These are phyloP conservation scores for Infundibulicybe gibba DNA, from an alignment of 768 basidiomycete species.

Conservation along the genomic window DNA sequence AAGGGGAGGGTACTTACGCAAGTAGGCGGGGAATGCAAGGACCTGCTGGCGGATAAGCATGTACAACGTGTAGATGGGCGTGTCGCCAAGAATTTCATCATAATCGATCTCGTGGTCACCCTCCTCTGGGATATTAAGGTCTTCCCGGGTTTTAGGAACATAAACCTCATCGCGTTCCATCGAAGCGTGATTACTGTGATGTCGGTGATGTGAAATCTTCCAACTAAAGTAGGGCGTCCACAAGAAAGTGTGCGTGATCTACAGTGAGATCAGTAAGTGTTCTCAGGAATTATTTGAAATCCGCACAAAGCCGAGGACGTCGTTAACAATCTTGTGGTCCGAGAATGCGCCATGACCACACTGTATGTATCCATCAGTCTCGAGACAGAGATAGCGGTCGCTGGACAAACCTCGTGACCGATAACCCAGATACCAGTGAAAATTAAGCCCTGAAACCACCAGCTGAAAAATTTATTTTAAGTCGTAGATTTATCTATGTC, in stretches of 20 bases:
- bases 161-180: slow-evolving; percentile 58
- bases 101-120: slow-evolving; percentile 36
- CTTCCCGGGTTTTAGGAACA: slow-evolving; percentile 56
- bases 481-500: neutral
- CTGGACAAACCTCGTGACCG: slow-evolving; percentile 44
- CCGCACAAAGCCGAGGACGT: slow-evolving; percentile 47
- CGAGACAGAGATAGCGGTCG: neutral
- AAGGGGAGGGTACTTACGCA: slow-evolving; percentile 43
- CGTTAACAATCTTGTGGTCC: slow-evolving; percentile 41
- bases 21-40: slow-evolving; percentile 59
- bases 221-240: slow-evolving; percentile 55
- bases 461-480: slow-evolving; percentile 25
- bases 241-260: slow-evolving; percentile 43
- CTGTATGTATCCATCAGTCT: slow-evolving; percentile 19
- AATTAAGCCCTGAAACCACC: slow-evolving; percentile 62
- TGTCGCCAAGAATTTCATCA: slow-evolving; percentile 55
- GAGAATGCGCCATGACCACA: slow-evolving; percentile 60
- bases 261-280: slow-evolving; percentile 3
- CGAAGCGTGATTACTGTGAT: slow-evolving; percentile 47
- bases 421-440: slow-evolving; percentile 60
- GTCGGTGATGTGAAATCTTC: slow-evolving; percentile 52
- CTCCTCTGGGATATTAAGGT: slow-evolving; percentile 46
- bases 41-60: slow-evolving; percentile 55
- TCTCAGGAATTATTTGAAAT: slow-evolving; percentile 2
- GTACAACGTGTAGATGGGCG: slow-evolving; percentile 55